Conservation (phyloP, 768 basidiomycete species). For the Pleurotus tuber-regium region DNA sequence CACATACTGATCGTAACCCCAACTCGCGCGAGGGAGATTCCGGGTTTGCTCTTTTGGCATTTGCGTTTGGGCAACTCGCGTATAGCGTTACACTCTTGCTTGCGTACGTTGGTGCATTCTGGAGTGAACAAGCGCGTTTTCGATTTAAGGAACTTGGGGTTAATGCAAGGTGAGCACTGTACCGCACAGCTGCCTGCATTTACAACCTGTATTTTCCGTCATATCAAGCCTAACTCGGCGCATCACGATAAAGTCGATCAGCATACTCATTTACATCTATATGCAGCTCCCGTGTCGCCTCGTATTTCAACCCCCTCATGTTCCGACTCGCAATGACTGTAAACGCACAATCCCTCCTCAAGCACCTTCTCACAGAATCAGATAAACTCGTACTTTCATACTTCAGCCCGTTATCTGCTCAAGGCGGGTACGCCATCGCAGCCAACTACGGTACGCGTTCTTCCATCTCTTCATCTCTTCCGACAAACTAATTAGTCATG, state of each 20-base stretch:
- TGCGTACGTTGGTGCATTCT: slow-evolving; percentile 41
- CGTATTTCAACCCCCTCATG: slow-evolving; percentile 34
- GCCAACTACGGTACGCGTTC: slow-evolving; percentile 82
- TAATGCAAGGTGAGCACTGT: too few species aligned
- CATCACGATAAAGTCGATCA: too few species aligned
- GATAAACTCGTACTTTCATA: slow-evolving; percentile 88
- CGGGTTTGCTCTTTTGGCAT: slow-evolving; percentile 76
- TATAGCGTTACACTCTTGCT: slow-evolving; percentile 62
- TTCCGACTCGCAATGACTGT: slow-evolving; percentile 74
- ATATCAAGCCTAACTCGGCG: too few species aligned
- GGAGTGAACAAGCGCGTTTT: not conserved
- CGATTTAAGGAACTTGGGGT: not conserved
- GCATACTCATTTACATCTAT: slow-evolving; percentile 28
- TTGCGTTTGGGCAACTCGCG: slow-evolving; percentile 79
- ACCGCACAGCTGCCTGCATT: too few species aligned
- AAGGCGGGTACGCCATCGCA: slow-evolving; percentile 94
- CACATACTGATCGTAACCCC: too few species aligned
- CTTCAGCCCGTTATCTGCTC: slow-evolving; percentile 80
- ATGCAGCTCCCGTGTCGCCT: too few species aligned
- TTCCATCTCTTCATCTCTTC: not conserved
- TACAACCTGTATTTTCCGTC: too few species aligned
- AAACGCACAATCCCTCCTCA: slow-evolving; percentile 86
- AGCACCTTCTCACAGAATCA: slow-evolving; percentile 94
- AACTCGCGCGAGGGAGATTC: slow-evolving; percentile 36
- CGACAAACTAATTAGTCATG: too few species aligned